Conservation (phyloP, 768 basidiomycete genomes). For the Amanita pallidorosea region DNA sequence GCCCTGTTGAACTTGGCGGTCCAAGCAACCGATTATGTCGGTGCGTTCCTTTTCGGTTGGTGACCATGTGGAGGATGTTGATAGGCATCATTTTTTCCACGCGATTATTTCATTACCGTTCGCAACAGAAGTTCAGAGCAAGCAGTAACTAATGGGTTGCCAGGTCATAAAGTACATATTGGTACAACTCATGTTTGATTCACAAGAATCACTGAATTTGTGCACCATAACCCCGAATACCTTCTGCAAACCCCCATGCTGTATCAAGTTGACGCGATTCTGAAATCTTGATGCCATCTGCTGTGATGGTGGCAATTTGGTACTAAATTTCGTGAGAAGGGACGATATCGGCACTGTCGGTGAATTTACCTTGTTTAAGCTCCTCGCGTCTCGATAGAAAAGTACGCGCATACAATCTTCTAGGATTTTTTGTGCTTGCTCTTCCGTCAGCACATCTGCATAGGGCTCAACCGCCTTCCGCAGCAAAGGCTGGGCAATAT, state of each 20-base stretch:
- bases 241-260: constrained; percentile 88
- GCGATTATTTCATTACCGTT: no score
- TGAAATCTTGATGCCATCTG: constrained; percentile 64
- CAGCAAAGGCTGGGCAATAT: constrained; percentile 89
- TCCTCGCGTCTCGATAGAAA: constrained; percentile 93
- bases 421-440: constrained; percentile 68
- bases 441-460: constrained; percentile 65
- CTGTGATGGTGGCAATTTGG: constrained; percentile 89
- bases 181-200: background rate
- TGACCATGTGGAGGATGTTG: no score
- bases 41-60: no score
- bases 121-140: no score
- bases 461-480: constrained; percentile 83
- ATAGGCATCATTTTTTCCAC: no score
- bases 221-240: constrained; percentile 81
- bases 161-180: constrained; percentile 6
- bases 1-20: no score
- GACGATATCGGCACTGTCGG: background rate
- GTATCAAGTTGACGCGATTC: constrained; percentile 71
- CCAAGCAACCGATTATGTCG: no score
- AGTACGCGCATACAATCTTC: constrained; percentile 86
- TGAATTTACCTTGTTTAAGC: constrained; percentile 76
- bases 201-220: constrained; percentile 56
- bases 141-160: no score
- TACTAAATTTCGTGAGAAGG: constrained; percentile 40